These are phyloP conservation scores for Apophysomyces trapeziformis DNA, from an alignment of 371 early-diverging fungal species.

Conservation along the genomic window DNA sequence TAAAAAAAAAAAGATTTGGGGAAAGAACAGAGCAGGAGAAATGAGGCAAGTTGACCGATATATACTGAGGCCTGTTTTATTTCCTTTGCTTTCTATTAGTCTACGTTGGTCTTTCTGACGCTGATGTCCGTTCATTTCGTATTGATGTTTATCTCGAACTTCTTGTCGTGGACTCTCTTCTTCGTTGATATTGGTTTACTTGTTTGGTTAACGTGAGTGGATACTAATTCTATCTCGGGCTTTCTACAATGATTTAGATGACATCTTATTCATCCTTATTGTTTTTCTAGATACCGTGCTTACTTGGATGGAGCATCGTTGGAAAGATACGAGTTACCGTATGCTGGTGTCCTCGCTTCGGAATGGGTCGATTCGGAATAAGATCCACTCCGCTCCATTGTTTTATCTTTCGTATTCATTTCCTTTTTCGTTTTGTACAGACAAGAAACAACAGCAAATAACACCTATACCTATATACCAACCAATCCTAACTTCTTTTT, in stretches of 20 bases:
- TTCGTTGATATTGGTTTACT: conserved; percentile 48
- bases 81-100: conserved; percentile 22
- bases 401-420: no score
- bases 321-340: conserved; percentile 65
- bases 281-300: conserved; percentile 58
- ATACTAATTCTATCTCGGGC: background rate
- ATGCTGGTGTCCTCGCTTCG: conserved; percentile 61
- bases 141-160: conserved; percentile 54
- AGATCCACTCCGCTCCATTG: conserved; percentile 1
- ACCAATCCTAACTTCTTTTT: background rate
- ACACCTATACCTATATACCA: conserved; percentile 3
- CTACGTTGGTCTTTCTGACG: conserved; percentile 41
- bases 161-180: conserved; percentile 64
- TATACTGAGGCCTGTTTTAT: background rate
- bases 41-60: no score
- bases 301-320: conserved; percentile 67
- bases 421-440: background rate
- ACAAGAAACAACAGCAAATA: background rate
- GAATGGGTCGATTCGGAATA: conserved; percentile 70
- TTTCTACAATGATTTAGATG: background rate
- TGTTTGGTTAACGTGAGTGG: conserved; percentile 52
- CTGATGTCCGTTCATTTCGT: conserved; percentile 52
- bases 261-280: background rate
- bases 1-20: background rate
- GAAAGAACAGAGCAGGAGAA: background rate